These are phyloP conservation scores for Ilyonectria destructans DNA, from an alignment of 2,329 filamentous ascomycete genomes.

Conservation along the genomic window DNA sequence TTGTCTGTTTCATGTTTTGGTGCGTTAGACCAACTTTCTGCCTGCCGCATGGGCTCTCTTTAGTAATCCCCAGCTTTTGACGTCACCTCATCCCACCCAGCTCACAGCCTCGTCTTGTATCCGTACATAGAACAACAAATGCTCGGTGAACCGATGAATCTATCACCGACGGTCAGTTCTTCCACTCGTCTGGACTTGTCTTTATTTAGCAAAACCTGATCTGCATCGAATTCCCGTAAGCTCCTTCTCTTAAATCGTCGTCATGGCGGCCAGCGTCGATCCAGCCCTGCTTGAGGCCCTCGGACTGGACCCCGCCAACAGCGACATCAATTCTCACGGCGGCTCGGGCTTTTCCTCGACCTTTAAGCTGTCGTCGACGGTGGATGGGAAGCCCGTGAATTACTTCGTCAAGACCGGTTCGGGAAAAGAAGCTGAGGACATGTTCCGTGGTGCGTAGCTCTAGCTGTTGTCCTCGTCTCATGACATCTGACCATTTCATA, in stretches of 20 bases:
- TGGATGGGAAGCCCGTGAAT: slow-evolving; percentile 65
- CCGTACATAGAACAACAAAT: not conserved
- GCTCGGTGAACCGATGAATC: slow-evolving; percentile 18
- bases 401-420: slow-evolving; percentile 83
- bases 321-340: slow-evolving; percentile 74
- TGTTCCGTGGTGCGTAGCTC: slow-evolving; percentile 75
- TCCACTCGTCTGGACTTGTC: not conserved
- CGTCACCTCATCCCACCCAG: slow-evolving; percentile 47
- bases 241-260: slow-evolving; percentile 30
- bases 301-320: slow-evolving; percentile 67
- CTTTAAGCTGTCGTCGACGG: slow-evolving; percentile 67
- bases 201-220: not conserved
- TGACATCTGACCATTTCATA: slow-evolving; percentile 15
- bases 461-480: slow-evolving; percentile 38
- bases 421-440: slow-evolving; percentile 72
- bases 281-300: slow-evolving; percentile 75
- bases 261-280: slow-evolving; percentile 70
- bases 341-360: slow-evolving; percentile 80
- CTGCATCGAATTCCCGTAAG: not conserved
- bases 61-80: slow-evolving; percentile 46
- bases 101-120: slow-evolving; percentile 6
- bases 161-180: not conserved
- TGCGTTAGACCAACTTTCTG: slow-evolving; percentile 2
- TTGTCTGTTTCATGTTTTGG: not conserved
- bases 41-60: slow-evolving; percentile 36